phyloP scores from a whole-genome alignment of 2,329 filamentous ascomycete genomes.

The Aspergillus fumigatus region DNA sequence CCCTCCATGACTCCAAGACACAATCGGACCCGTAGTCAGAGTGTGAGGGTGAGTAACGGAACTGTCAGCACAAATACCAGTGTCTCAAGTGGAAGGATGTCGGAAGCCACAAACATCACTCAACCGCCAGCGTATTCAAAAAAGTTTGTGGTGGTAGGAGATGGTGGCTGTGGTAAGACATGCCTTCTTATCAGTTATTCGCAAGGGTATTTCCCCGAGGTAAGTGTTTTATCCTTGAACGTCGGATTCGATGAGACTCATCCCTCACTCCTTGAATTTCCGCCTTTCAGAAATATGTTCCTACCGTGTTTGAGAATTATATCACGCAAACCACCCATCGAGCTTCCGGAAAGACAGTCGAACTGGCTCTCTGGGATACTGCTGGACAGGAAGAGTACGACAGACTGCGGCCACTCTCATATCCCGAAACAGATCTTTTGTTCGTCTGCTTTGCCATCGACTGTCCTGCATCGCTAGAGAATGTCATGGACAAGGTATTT shows the following conservation, averaged over 20 bases:
- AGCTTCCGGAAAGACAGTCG: conserved; percentile 85
- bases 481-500: conserved; percentile 94
- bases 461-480: conserved; percentile 95
- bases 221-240: conserved; percentile 41
- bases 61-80: conserved; percentile 83
- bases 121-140: conserved; percentile 93
- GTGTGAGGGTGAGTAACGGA: conserved; percentile 74
- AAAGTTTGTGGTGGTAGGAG: conserved; percentile 98
- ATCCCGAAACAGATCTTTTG: conserved; percentile 94
- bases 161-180: conserved; percentile 97
- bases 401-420: conserved; percentile 87
- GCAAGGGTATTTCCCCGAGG: conserved; percentile 98
- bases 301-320: conserved; percentile 99
- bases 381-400: conserved; percentile 99
- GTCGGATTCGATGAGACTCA: not conserved
- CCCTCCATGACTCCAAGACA: conserved; percentile 40
- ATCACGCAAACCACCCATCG: conserved; percentile 93
- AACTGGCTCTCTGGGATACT: conserved; percentile 96
- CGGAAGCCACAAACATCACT: conserved; percentile 77
- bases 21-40: conserved; percentile 50
- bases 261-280: conserved; percentile 6
- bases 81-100: conserved; percentile 66
- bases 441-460: conserved; percentile 99
- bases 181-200: conserved; percentile 98
- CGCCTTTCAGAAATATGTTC: conserved; percentile 84